Base-by-base conservation (phyloP, 805 yeast genomes). In the Candida incommunis region DNA sequence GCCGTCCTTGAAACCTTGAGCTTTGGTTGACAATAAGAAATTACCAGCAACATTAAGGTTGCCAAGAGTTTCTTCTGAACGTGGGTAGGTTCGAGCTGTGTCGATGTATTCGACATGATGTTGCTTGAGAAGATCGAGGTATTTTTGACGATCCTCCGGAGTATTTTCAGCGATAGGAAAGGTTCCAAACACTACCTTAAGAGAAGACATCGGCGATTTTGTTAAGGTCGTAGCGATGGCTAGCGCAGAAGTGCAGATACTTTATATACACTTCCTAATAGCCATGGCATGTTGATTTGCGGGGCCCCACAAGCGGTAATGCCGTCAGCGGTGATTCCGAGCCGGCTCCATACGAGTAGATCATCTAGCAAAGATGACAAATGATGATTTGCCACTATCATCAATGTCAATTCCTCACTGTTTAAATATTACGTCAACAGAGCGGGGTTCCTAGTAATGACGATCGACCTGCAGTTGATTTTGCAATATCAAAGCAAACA, bases 31-130 rank as follows among this genome's bases (percentile, higher is more conserved):
- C 26, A 54, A 46, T 15, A 26, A 26, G 45, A 55, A 50, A 41
- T 51, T 42, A 18, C 43, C 46, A 13, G 54, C 46, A 3, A 47
- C 46, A 22, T 42, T 47, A 9, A 45, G 45, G 21, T 46, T 47
- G 18, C 54, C 54, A 23, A 53, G 49, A 24, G 47, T 45, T 35
- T 48, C 48, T 44, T 52, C 53, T 41, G 54, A 51, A 13, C 43
- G 45, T 11, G 52, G 50, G 51, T 55, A 56, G 29, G 46, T 48
- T 16, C 56, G 46, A 3, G 59, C 60, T n/a, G 60, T 56, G 42
- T 55, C 60, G 40, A 53, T 23, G 35, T 56, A 59, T n/a, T 37
- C 37, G 43, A 55, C 49, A 7, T 53, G 54, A 25, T 44, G 46
- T 22, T 49, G 45, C 46, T 49, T 41, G 24, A 55, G 45, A 24